Evolutionary conservation across 129 eudicot genomes (phyloP).

Genomic region (Artemisia argyi): DNA sequence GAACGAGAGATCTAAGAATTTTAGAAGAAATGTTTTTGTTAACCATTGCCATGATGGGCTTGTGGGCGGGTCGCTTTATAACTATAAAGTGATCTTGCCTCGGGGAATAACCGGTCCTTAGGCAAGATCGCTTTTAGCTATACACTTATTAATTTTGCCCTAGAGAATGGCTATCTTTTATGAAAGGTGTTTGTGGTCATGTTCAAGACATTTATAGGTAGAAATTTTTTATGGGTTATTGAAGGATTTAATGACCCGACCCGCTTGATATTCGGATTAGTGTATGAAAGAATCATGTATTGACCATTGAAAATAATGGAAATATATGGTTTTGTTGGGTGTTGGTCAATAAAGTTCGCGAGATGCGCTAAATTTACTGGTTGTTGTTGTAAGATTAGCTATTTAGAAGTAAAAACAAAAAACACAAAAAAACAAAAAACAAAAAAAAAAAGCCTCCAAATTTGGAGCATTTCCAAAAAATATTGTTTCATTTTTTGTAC

Average conservation of each 20-base stretch:
- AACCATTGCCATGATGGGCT: conserved; percentile 30
- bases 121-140: conserved; percentile 37
- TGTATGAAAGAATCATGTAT: neutral
- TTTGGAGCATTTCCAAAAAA: conserved; percentile 11
- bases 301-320: conserved; percentile 16
- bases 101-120: conserved; percentile 2
- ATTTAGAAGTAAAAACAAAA: neutral
- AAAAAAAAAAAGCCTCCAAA: neutral
- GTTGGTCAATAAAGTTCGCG: conserved; percentile 20
- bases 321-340: conserved; percentile 10
- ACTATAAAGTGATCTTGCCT: conserved; percentile 35
- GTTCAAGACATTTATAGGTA: conserved; percentile 24
- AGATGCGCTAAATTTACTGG: conserved; percentile 5
- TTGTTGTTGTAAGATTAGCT: conserved; percentile 12
- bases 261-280: conserved; percentile 15
- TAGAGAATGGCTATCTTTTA: neutral
- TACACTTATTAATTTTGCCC: neutral
- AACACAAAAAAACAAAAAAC: neutral
- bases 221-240: conserved; percentile 16
- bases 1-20: conserved; percentile 23
- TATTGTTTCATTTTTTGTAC: neutral
- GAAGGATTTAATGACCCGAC: conserved; percentile 10
- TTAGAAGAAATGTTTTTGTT: conserved; percentile 21
- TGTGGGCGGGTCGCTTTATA: conserved; percentile 21
- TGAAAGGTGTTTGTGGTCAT: neutral